A percentile compares a stretch with the other conserved stretches of the same genome.
phyloP scores from a whole-genome alignment of 1,284 basidiomycete genomes.

The Papiliotrema terrestris region DNA sequence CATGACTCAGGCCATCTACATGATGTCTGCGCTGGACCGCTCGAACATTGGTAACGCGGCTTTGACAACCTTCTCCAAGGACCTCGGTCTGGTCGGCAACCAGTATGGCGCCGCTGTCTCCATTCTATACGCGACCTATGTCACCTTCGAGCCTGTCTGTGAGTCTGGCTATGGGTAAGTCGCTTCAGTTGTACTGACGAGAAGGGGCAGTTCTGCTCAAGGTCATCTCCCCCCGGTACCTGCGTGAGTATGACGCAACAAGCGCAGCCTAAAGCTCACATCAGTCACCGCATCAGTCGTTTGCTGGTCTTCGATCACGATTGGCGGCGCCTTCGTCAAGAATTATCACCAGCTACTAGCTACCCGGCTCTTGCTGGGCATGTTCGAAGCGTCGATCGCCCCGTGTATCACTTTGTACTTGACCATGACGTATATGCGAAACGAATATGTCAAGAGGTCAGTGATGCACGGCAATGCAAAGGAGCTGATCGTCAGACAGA shows the following conservation, averaged over 20 bases:
- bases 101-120: constrained; percentile 7
- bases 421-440: constrained; percentile 5
- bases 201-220: constrained; percentile 12
- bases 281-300: constrained; percentile 3
- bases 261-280: neutral
- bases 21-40: constrained; percentile 10
- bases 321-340: constrained; percentile 7
- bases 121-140: constrained; percentile 11
- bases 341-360: constrained; percentile 8
- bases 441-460: constrained; percentile 19
- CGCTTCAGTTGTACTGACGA: too few relatives aligned
- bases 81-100: neutral
- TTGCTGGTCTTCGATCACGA: constrained; percentile 4
- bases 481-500: too few relatives aligned
- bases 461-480: too few relatives aligned
- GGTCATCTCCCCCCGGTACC: constrained; percentile 5
- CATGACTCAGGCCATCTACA: neutral
- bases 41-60: constrained; percentile 44
- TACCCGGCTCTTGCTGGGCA: constrained; percentile 10
- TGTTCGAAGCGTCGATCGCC: constrained; percentile 5
- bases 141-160: constrained; percentile 12
- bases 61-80: neutral
- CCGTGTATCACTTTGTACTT: constrained; percentile 3
- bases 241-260: neutral
- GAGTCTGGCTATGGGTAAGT: too few relatives aligned